Base-by-base conservation (phyloP, 768 basidiomycete genomes). In the Mycena olivaceomarginata region DNA sequence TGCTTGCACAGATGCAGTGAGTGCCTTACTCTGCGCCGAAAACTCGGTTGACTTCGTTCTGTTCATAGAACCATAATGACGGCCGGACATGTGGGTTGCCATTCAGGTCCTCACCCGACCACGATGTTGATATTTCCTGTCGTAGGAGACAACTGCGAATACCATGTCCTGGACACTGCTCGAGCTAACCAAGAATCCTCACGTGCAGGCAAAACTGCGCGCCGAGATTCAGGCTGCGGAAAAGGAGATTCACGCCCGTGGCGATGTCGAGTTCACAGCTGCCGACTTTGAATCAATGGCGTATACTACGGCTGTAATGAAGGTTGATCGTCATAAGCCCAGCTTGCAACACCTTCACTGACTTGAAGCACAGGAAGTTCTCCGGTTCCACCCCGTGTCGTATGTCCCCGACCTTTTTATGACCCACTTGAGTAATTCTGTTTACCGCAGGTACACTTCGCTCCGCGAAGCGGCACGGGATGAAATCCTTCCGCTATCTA, bases 91-190 rank as follows among this genome's bases (percentile, higher is more conserved):
- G 72, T 74, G 20, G n/a, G 63, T 63, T 62, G 39, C 31, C 25
- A 37, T 40, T 63, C 40, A n/a, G 20, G 40, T 6, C 20, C 5
- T 41, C 10, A 41, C 40, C 4, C 4, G 39, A 41, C 37, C 25
- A 37, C 22, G 13, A 37, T 18, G 10, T 41, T 63, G 40, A 63
- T n/a, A 37, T 40, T 41, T 20, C 39, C 10, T n/a, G 37, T 22
- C 22, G 18, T 25, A 94, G 81, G 94, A 93, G 82, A 94, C 93
- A 5, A 92, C 90, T 66, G 89, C 93, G 5, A 91, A 88, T 46
- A 87, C 90, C 2, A 68, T 93, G 41, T 87, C 88, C 70, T 96
- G 93, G 93, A 88, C 91, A 9, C 83, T 96, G 10, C 86, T 93
- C 70, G 92, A 93, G 78, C 87, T 97, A 5, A 90, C 93, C 4